phyloP scores from a whole-genome alignment of 1,139 yeast genomes.

The Arxiozyma heterogenica region DNA sequence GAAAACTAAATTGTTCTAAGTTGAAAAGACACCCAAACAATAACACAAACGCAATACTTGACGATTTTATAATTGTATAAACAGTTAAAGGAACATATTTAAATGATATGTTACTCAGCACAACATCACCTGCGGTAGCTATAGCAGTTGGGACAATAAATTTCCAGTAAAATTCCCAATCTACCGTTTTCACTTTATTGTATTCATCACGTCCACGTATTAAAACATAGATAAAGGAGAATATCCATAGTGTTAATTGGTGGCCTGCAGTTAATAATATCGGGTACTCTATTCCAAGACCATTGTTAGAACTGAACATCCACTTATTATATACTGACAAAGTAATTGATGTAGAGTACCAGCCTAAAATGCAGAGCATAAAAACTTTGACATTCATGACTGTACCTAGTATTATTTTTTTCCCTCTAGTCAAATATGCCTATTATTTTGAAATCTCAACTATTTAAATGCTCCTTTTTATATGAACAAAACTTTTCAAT shows the following conservation, averaged over 20 bases:
- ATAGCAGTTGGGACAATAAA: slow-evolving; percentile 76
- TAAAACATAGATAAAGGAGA: slow-evolving; percentile 21
- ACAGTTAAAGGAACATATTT: slow-evolving; percentile 70
- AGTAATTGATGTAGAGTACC: slow-evolving; percentile 58
- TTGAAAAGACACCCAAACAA: slow-evolving; percentile 74
- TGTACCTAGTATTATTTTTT: background rate
- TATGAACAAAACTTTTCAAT: too few relatives aligned
- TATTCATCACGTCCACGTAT: slow-evolving; percentile 4
- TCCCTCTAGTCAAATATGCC: background rate
- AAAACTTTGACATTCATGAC: slow-evolving; percentile 6
- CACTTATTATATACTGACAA: slow-evolving; percentile 91
- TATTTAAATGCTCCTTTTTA: background rate
- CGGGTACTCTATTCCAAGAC: slow-evolving; percentile 71
- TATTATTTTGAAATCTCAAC: too few relatives aligned
- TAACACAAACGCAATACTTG: slow-evolving; percentile 77
- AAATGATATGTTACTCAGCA: slow-evolving; percentile 79
- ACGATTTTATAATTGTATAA: slow-evolving; percentile 89
- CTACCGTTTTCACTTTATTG: slow-evolving; percentile 4
- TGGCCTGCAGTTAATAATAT: slow-evolving; percentile 76
- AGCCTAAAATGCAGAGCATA: slow-evolving; percentile 29
- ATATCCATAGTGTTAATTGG: slow-evolving; percentile 54
- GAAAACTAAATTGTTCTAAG: slow-evolving; percentile 62
- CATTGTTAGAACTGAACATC: slow-evolving; percentile 72
- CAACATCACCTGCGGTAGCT: slow-evolving; percentile 90
- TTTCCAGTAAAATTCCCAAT: slow-evolving; percentile 35